Base-by-base conservation (phyloP, 768 basidiomycete species). In the Psilocybe sp. region DNA sequence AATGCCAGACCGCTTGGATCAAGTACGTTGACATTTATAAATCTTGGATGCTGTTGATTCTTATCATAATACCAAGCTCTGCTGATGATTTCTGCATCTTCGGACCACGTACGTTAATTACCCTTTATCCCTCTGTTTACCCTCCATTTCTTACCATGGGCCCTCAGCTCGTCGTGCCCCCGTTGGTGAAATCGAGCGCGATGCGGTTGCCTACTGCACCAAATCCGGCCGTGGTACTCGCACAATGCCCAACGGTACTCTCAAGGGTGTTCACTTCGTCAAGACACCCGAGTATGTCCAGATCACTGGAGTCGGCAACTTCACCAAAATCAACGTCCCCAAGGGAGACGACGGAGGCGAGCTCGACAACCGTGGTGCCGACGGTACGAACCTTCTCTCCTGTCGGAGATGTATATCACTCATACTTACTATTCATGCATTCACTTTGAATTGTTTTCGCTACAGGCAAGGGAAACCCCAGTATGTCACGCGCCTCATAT, bases 161-260 rank as follows among this genome's bases (percentile, higher is more conserved):
- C 18, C 6, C 40, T 18, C 38, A 69, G 68, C 70, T 5, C 44
- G 71, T 2, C 67, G 72, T 53, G 77, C 77, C 13, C 69, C 72
- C 18, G 84, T 92, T 48, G 86, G 81, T 34, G 79, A 86, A 47
- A 82, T 80, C 0, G 91, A 93, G 61, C 78, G 76, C 33, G 66
- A 78, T 44, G 81, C 79, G 49, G 85, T 92, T 2, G 79, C 87
- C 0, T 92, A 80, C 76, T 95, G 89, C 73, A 83, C 83, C 31
- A 83, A 86, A 63, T 74, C 76, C 19, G 85, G 85, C 8, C 78
- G 80, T 34, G 91, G 90, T 8, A 78, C 87, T 0, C 86, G 91
- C 44, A 66, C 81, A 49, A 90, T 92, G 31, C 87, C 87, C 36
- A 65, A 73, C 1, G 86, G 85, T 16, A 73, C 85, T 8, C 69